Evolutionary conservation across 1,284 basidiomycete genomes (phyloP), one percentile per base, ranked within the genome.

Genomic region (Ustilago vetiveriae): DNA sequence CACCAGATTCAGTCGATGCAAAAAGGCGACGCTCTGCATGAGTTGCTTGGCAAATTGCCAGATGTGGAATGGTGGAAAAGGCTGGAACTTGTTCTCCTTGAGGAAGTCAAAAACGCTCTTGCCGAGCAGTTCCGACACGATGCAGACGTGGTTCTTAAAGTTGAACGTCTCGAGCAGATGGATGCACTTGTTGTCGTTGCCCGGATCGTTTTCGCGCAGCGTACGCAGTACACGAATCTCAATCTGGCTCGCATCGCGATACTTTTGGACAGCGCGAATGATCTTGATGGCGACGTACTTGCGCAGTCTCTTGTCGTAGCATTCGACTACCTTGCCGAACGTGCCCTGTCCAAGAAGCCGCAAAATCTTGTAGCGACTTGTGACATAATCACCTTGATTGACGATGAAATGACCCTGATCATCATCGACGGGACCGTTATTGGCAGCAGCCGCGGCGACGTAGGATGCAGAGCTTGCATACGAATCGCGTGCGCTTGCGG

Each of bases 71-170:
- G 92, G 89, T 52, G 95, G 95, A 83, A 99, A 99, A 2, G 96
- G 93, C 42, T 91, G 88, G 83, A 98, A 99, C 63, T 91, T 88
- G 84, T 99, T 99, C 81, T 96, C 92, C 85, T 98, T 98, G 76
- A 99, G 86, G 82, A 98, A 99, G 82, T 99, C 96, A 81, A 98
- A 99, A 21, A 99, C 92, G 83, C 94, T 98, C 89, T 94, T 92
- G 70, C 94, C 94, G 45, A 98, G 86, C 30, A 99, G 86, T 82
- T 98, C 95, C 7, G 94, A 94, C 40, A 98, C 96, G 37, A 99
- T 87, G 82, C 96, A 99, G 74, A 98, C 94, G 83, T 99, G 96
- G 84, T 97, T 97, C 72, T 92, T 88, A 84, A 92, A 94, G 85
- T 97, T 94, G 83, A 99, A 98, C 86, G 90, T 93, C 77, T 94